Evolutionary conservation across 169 alveolate genomes (phyloP).

Genomic region (Cryptosporidium xiaoi): DNA sequence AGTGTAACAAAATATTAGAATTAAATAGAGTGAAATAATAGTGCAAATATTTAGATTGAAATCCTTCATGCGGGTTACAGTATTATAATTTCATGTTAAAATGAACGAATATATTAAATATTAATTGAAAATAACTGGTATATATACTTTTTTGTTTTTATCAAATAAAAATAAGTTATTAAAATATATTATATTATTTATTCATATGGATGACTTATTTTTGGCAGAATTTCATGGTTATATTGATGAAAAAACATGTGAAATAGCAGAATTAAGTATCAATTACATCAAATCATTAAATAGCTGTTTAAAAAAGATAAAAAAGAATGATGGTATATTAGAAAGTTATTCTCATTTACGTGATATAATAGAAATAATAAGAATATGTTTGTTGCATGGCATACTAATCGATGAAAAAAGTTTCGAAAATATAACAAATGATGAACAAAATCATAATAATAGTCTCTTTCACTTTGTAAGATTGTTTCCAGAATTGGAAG

Average conservation of each 20-base stretch:
- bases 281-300: slow-evolving; percentile 30
- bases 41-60: slow-evolving; percentile 47
- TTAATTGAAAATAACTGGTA: not conserved
- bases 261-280: slow-evolving; percentile 45
- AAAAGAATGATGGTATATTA: slow-evolving; percentile 23
- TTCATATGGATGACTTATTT: slow-evolving; percentile 49
- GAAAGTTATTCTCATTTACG: slow-evolving; percentile 56
- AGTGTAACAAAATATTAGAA: not conserved
- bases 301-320: not conserved
- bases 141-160: not conserved
- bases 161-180: not conserved
- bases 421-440: not conserved
- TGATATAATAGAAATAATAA: slow-evolving; percentile 54
- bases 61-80: slow-evolving; percentile 1
- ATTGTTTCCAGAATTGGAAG: slow-evolving; percentile 56
- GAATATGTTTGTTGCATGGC: slow-evolving; percentile 63
- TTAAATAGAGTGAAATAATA: not conserved
- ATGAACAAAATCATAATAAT: slow-evolving; percentile 6
- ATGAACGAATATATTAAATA: not conserved
- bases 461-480: slow-evolving; percentile 60
- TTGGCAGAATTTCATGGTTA: slow-evolving; percentile 75
- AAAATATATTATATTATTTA: not conserved
- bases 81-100: slow-evolving; percentile 16
- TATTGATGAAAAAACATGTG: slow-evolving; percentile 60
- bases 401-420: slow-evolving; percentile 21